These are phyloP conservation scores for Saksenaea oblongispora DNA, from an alignment of 371 early-diverging fungal species.

Conservation along the genomic window DNA sequence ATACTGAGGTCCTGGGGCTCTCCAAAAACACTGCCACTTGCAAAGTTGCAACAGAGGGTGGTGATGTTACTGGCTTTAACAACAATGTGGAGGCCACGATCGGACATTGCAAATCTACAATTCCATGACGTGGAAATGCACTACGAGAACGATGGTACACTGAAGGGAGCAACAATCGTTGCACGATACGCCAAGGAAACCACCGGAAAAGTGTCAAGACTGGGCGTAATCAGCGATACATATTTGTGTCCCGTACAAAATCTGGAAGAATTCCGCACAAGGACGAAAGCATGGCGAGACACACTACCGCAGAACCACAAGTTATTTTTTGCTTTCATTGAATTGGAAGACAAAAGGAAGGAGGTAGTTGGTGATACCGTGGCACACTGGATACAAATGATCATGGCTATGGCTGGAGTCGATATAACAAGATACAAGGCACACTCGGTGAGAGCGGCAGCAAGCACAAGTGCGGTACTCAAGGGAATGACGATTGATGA, in stretches of 20 bases:
- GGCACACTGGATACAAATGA: no score
- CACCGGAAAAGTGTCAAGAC: not conserved
- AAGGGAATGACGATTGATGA: no score
- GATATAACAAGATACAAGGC: no score
- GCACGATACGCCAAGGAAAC: not conserved
- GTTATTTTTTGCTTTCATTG: no score
- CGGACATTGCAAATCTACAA: conserved; percentile 19
- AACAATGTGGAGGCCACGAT: conserved; percentile 22
- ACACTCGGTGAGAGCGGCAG: no score
- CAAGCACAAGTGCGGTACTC: no score
- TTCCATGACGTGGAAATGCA: conserved; percentile 6
- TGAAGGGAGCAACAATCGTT: not conserved
- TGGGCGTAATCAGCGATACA: not conserved
- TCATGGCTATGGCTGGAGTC: no score
- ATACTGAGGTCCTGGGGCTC: not conserved
- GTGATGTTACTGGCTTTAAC: conserved; percentile 11
- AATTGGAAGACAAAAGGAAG: no score
- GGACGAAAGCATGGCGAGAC: no score
- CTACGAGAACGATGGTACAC: not conserved
- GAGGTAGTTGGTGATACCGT: no score
- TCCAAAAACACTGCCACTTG: not conserved
- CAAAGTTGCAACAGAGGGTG: conserved; percentile 18
- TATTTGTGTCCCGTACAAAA: not conserved
- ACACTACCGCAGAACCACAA: no score
- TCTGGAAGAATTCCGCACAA: no score